Evolutionary conservation across 768 basidiomycete species (phyloP), one percentile per base, ranked within the genome.

Genomic region (Rubroboletus satanas): DNA sequence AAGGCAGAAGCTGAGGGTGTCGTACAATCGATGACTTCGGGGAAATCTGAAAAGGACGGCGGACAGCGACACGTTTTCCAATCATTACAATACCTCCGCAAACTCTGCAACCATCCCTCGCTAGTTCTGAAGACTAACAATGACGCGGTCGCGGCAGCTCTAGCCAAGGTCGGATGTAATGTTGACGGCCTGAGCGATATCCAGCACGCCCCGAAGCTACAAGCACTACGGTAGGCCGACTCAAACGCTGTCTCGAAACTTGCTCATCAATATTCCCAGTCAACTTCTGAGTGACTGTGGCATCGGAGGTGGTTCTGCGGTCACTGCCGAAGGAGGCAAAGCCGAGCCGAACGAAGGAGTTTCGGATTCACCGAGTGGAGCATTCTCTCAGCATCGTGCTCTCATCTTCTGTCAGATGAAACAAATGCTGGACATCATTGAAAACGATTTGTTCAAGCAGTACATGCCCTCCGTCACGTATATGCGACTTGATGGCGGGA

Each of bases 371-470:
- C 52, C 75, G 0, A 77, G 75, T 39, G 82, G 79, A 2, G 72
- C 77, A 29, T 89, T 94, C 67, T 90, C 96, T 21, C 95, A 96
- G 62, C 97, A 99, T 68, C 91, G 97, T n/a, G 95, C 96, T 51
- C 83, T 99, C 59, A 96, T 99, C 63, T 99, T 99, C 75, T 98
- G 96, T 65, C 97, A 99, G 74, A 92, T 98, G 84, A 97, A 98
- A 71, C 90, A 93, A 69, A 99, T 98, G 97, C 81, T 99, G 47
- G 92, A 99, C 69, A 88, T 98, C 68, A 95, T 99, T 63, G 95
- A 98, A 73, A 86, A 79, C 12, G 91, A 97, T 65, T 77, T 99
- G 8, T 98, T 99, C 81, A 88, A 87, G 63, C 75, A 80, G 38
- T 81, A 88, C 61, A 95, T 99, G 93, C 96, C 96, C 7, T 87